A percentile compares a stretch with the other conserved stretches of the same genome.
These are phyloP conservation scores for Auricularia heimuer DNA, from an alignment of 768 basidiomycete genomes.

Conservation along the genomic window DNA sequence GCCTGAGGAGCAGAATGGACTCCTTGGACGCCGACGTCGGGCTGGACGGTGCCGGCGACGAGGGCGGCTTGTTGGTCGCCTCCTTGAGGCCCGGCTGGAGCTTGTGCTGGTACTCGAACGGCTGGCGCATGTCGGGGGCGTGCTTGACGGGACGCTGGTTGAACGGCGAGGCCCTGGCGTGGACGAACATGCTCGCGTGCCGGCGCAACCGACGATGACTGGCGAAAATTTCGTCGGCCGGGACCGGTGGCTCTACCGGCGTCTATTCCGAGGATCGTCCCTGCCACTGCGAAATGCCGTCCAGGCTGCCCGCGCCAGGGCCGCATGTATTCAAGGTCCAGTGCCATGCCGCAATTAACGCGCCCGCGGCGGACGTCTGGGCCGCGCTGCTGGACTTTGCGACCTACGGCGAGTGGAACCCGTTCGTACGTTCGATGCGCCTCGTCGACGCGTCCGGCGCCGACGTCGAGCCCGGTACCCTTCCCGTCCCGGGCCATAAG, in stretches of 20 bases:
- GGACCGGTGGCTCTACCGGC: not conserved
- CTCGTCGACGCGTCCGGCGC: conserved; percentile 32
- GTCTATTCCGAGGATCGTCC: not conserved
- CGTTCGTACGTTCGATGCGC: conserved; percentile 33
- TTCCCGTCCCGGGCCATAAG: conserved; percentile 37
- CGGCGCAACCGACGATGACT: not conserved
- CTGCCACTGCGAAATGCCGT: not conserved
- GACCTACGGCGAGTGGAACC: conserved; percentile 54
- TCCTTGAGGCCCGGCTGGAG: not conserved
- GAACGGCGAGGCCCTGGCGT: not conserved
- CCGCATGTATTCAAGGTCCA: conserved; percentile 36
- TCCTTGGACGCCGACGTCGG: not conserved
- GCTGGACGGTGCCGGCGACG: not conserved
- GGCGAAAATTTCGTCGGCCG: not conserved
- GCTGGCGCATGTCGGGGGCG: not conserved
- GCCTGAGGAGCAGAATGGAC: conserved; percentile 25
- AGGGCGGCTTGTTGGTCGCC: not conserved
- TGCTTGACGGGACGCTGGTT: not conserved
- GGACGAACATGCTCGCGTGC: not conserved
- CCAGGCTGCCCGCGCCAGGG: conserved; percentile 28
- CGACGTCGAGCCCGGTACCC: conserved; percentile 37
- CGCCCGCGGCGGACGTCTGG: conserved; percentile 56
- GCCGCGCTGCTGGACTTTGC: conserved; percentile 47
- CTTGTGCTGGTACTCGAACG: not conserved
- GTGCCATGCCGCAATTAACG: conserved; percentile 45